Conservation (phyloP, 139 green algal genomes). For the Eudorina sp. region DNA sequence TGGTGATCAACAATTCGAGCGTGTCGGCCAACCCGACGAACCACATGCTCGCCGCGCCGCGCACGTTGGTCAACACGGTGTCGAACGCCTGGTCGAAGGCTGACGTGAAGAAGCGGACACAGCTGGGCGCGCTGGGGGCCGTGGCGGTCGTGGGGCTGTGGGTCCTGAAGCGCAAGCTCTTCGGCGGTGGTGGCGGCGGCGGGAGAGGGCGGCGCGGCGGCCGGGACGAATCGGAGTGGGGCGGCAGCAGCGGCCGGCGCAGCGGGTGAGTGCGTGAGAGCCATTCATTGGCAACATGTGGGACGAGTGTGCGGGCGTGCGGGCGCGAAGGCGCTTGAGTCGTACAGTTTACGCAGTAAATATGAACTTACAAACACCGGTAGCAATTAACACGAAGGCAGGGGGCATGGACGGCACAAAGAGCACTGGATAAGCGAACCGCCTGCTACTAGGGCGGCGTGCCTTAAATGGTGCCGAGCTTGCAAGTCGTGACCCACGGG, state of each 20-base stretch:
- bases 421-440: too few relatives aligned
- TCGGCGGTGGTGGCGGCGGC: slow-evolving; percentile 23
- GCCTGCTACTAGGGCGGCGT: too few relatives aligned
- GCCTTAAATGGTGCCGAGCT: too few relatives aligned
- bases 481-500: too few relatives aligned
- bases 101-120: slow-evolving; percentile 28
- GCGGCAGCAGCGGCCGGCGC: slow-evolving; percentile 29
- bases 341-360: too few relatives aligned
- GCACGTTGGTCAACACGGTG: slow-evolving; percentile 43
- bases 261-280: slow-evolving; percentile 20
- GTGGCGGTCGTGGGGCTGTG: slow-evolving; percentile 50
- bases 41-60: slow-evolving; percentile 45
- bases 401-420: too few relatives aligned
- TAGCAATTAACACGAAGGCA: too few relatives aligned
- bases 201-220: not conserved
- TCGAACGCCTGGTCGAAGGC: slow-evolving; percentile 49
- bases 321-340: too few relatives aligned
- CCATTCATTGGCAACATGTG: too few relatives aligned
- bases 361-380: too few relatives aligned
- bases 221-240: slow-evolving; percentile 28
- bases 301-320: too few relatives aligned
- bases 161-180: slow-evolving; percentile 40
- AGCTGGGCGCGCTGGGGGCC: slow-evolving; percentile 35
- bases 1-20: slow-evolving; percentile 53
- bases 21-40: slow-evolving; percentile 53